Conservation (phyloP, 148 eudicot genomes). For the Diospyros kaki region DNA sequence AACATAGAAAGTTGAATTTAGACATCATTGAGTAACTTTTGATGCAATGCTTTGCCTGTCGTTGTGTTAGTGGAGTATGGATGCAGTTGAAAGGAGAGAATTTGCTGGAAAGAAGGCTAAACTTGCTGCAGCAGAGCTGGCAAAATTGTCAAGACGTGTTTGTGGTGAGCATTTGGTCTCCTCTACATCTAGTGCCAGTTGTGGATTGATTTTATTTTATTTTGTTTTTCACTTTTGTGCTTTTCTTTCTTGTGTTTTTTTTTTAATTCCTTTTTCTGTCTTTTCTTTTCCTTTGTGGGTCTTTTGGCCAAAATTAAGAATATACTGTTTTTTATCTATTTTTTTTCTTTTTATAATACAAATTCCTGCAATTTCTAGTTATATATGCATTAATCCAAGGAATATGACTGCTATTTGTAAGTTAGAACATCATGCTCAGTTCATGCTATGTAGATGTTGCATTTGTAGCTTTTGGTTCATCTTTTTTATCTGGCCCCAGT, state of each 20-base stretch:
- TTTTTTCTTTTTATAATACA: neutral
- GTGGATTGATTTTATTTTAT: constrained; percentile 2
- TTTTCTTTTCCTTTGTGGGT: neutral
- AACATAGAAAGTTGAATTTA: neutral
- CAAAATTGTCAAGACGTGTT: constrained; percentile 92
- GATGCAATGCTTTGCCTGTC: neutral
- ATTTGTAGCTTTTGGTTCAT: neutral
- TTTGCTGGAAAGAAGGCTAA: constrained; percentile 89
- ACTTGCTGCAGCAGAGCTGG: constrained; percentile 96
- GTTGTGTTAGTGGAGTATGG: constrained; percentile 63
- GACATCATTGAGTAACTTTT: neutral
- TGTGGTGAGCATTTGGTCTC: constrained; percentile 57
- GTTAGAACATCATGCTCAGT: neutral
- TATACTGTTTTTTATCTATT: neutral
- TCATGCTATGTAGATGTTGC: neutral
- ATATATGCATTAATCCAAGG: neutral
- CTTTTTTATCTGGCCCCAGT: neutral
- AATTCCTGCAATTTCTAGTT: neutral
- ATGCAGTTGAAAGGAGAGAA: constrained; percentile 83
- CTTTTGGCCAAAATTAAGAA: neutral
- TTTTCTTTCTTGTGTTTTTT: neutral
- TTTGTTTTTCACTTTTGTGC: constrained; percentile 5
- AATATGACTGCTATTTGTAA: neutral
- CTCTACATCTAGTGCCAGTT: neutral
- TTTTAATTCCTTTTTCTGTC: neutral